Percentiles rank a stretch among this genome's conserved stretches.
phyloP scores from a whole-genome alignment of 1,139 yeast species.

The Yamadazyma oceani region DNA sequence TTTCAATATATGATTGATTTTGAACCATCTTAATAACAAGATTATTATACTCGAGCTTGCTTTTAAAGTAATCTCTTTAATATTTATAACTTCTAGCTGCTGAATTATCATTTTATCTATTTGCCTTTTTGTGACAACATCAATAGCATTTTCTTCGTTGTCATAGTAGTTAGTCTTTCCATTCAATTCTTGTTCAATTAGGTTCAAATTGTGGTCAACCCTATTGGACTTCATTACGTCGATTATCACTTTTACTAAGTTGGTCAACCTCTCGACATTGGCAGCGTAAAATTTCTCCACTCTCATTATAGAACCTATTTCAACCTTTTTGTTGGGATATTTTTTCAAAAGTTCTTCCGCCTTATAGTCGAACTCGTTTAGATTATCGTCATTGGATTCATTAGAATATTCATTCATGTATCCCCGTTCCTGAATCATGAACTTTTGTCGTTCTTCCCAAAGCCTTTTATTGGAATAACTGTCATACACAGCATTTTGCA shows the following conservation, averaged over 20 bases:
- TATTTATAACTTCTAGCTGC: constrained; percentile 55
- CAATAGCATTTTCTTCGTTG: constrained; percentile 11
- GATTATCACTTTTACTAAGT: constrained; percentile 62
- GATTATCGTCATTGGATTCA: constrained; percentile 4
- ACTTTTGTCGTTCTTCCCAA: constrained; percentile 68
- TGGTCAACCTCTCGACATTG: constrained; percentile 55
- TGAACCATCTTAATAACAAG: constrained; percentile 72
- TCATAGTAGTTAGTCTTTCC: constrained; percentile 31
- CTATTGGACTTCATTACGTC: constrained; percentile 58
- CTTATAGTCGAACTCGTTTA: constrained; percentile 24
- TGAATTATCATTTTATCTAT: constrained; percentile 31
- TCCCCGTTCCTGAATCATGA: constrained; percentile 79
- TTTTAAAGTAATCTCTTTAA: constrained; percentile 66
- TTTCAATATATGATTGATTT: constrained; percentile 72
- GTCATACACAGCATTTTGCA: constrained; percentile 61
- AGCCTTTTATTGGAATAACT: constrained; percentile 66
- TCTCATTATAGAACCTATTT: constrained; percentile 48
- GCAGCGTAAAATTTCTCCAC: constrained; percentile 61
- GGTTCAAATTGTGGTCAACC: constrained; percentile 35
- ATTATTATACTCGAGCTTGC: constrained; percentile 57
- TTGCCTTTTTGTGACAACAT: constrained; percentile 21
- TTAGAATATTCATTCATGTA: constrained; percentile 39
- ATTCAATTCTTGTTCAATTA: constrained; percentile 40
- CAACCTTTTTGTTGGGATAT: constrained; percentile 33
- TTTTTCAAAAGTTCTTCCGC: constrained; percentile 17